Base-by-base conservation (phyloP, 2,329 filamentous ascomycete genomes). In the Pseudocercospora macadamiae region DNA sequence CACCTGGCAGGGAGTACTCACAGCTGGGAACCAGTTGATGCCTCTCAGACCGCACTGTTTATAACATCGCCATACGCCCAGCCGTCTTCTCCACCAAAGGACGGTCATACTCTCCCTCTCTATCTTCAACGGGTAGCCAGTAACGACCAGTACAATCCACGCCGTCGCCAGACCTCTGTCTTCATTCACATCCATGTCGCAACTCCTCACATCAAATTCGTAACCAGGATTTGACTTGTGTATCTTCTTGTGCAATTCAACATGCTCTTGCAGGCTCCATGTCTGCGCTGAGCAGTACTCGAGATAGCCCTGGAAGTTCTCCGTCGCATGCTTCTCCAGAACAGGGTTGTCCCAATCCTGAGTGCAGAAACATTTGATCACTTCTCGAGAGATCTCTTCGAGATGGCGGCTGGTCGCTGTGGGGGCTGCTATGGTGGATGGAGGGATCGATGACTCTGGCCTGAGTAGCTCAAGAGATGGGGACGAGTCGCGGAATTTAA, bases 171-270 rank as follows among this genome's bases (percentile, higher is more conserved):
- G 44, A 8, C 58, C 58, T 30, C 45, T 57, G 12, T 12, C 42
- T 28, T 61, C 54, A 21, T 61, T 54, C 3, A 61, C 54, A 36
- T 57, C 58, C n/a, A 49, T 49, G 23, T 51, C 57, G 12, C 57
- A 51, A 19, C 25, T 57, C 16, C 52, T 25, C 36, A 61, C 58
- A 18, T 61, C 54, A n/a, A 53, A 57, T 12, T 39, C 18, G 28
- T 57, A 61, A 2, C 34, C 58, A 4, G 58, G 58, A 16, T 57
- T 18, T 12, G 10, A 7, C 32, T 42, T 45, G 36, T 59, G 42
- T 34, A 59, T 54, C 44, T 21, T 42, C 18, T 55, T 51, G 47
- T 59, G 57, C 34, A 55, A 59, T 3, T 48, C 57, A 34, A 59
- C 51, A 19, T 59, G 57, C 32, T 59, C 57, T 25, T 51, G 19